Percentiles rank a stretch among this genome's conserved stretches.
phyloP scores from a whole-genome alignment of 805 yeast species.

The Wickerhamomyces sydowiorum region DNA sequence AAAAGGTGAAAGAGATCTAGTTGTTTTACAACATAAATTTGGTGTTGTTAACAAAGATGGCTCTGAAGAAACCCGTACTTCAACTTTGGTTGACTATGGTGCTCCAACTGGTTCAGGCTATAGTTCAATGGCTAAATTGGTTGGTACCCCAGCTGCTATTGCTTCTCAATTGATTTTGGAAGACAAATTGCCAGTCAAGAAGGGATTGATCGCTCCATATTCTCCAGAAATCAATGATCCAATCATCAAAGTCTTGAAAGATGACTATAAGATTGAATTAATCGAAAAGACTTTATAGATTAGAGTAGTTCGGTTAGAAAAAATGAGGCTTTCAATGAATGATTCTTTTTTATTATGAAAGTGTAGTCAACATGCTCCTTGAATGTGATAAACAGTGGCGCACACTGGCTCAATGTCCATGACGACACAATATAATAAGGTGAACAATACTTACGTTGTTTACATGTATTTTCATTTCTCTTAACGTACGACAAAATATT shows the following conservation, averaged over 20 bases:
- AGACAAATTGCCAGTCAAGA: conserved; percentile 67
- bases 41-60: conserved; percentile 98
- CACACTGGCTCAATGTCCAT: no score
- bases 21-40: conserved; percentile 93
- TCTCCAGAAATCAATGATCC: conserved; percentile 87
- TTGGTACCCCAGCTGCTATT: conserved; percentile 98
- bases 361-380: no score
- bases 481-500: no score
- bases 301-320: neutral
- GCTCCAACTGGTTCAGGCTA: conserved; percentile 75
- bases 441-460: no score
- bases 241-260: conserved; percentile 86
- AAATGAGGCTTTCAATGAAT: no score
- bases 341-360: no score
- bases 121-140: conserved; percentile 97
- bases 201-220: conserved; percentile 93
- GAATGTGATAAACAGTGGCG: no score
- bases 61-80: conserved; percentile 82
- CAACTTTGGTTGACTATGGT: conserved; percentile 94
- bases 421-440: no score
- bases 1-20: conserved; percentile 92
- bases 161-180: conserved; percentile 76
- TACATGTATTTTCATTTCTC: no score
- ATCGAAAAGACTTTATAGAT: conserved; percentile 66
- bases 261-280: conserved; percentile 80